A percentile compares a stretch with the other conserved stretches of the same genome.
These are phyloP conservation scores for Candida frijolesensis DNA, from an alignment of 1,139 yeast species.

Conservation along the genomic window DNA sequence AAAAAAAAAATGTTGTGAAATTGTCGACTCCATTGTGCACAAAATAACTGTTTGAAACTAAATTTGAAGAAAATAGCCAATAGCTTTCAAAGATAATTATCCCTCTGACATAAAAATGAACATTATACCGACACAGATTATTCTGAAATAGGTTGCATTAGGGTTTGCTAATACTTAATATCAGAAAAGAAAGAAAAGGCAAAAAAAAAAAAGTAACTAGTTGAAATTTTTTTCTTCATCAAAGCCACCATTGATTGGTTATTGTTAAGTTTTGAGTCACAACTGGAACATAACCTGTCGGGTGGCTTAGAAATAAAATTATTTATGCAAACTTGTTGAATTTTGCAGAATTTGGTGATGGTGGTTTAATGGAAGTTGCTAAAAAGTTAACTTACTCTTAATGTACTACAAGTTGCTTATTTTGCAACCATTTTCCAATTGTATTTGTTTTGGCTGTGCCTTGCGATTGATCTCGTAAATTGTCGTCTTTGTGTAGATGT, in stretches of 20 bases:
- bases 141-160: neutral
- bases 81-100: too few species aligned
- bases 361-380: slow-evolving; percentile 1
- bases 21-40: neutral
- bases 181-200: neutral
- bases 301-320: neutral
- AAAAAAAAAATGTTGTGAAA: neutral
- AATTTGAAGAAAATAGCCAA: neutral
- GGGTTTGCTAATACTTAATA: neutral
- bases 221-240: neutral
- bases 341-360: slow-evolving; percentile 2
- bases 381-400: neutral
- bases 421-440: neutral
- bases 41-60: neutral
- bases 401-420: neutral
- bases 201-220: neutral
- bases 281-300: neutral
- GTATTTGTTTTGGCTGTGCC: too few species aligned
- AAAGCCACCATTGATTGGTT: neutral
- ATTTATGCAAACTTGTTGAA: neutral
- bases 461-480: too few species aligned
- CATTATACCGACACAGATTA: neutral
- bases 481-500: neutral
- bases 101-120: neutral
- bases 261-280: neutral